Conservation (phyloP, 805 yeast species). For the Phaffomyces antillensis region DNA sequence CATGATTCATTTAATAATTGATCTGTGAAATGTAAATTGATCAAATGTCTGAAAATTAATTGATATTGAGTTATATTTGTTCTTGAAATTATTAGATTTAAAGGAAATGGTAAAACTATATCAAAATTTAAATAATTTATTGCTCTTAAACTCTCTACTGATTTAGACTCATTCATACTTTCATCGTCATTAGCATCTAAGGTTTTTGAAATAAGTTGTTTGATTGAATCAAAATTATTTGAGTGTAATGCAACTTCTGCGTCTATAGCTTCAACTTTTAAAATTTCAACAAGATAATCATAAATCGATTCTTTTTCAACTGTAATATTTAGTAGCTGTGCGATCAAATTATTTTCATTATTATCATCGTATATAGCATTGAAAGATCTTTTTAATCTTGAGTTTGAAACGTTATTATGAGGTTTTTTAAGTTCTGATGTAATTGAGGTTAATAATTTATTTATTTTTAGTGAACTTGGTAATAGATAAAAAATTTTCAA, state of each 20-base stretch:
- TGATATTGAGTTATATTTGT: slow-evolving; percentile 75
- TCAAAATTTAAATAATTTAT: slow-evolving; percentile 50
- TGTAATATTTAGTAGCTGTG: slow-evolving; percentile 26
- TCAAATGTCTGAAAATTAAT: slow-evolving; percentile 63
- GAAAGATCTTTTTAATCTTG: slow-evolving; percentile 28
- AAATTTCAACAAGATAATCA: slow-evolving; percentile 39
- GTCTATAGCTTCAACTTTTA: slow-evolving; percentile 48
- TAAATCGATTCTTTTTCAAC: slow-evolving; percentile 36
- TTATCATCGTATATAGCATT: slow-evolving; percentile 9
- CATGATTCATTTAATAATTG: slow-evolving; percentile 58
- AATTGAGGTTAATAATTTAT: slow-evolving; percentile 44
- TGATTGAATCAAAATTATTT: slow-evolving; percentile 36
- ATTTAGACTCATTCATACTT: slow-evolving; percentile 12
- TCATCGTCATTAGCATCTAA: slow-evolving; percentile 18
- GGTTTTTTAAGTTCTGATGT: slow-evolving; percentile 44
- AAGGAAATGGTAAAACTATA: slow-evolving; percentile 75
- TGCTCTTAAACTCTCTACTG: slow-evolving; percentile 31
- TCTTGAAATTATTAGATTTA: slow-evolving; percentile 65
- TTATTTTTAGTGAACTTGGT: slow-evolving; percentile 42
- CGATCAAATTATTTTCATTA: slow-evolving; percentile 16
- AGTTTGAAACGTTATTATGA: slow-evolving; percentile 23
- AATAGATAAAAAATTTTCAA: slow-evolving; percentile 55
- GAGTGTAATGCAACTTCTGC: slow-evolving; percentile 44
- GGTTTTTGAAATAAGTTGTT: slow-evolving; percentile 37
- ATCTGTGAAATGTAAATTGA: slow-evolving; percentile 56